Evolutionary conservation across 352 stramenopile genomes (phyloP).

Genomic region (Pilasporangium apinafurcum): DNA sequence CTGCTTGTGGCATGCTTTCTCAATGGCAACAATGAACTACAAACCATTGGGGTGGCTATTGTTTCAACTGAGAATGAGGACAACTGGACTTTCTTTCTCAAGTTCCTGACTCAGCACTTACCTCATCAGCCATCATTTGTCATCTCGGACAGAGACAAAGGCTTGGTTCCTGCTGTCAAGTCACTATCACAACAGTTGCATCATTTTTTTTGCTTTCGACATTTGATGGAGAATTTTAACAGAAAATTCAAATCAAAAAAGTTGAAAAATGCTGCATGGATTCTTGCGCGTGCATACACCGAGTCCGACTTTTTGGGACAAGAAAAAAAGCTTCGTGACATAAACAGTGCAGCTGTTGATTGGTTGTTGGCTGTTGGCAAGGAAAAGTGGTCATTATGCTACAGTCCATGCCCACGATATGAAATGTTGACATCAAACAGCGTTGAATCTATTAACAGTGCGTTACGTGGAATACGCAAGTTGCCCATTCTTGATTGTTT

Average conservation of each 20-base stretch:
- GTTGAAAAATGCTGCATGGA: not conserved
- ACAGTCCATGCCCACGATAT: slow-evolving; percentile 3
- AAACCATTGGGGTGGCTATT: not conserved
- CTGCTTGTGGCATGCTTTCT: slow-evolving; percentile 4
- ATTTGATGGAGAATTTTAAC: slow-evolving; percentile 10
- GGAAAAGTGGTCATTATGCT: not conserved
- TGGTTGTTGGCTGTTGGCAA: too few relatives aligned
- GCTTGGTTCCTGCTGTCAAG: not conserved
- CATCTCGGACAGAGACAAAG: not conserved
- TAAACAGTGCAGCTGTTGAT: too few relatives aligned
- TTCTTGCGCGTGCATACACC: too few relatives aligned
- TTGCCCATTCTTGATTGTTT: slow-evolving; percentile 1
- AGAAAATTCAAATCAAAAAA: slow-evolving; percentile 5
- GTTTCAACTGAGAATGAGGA: not conserved
- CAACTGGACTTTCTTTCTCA: not conserved
- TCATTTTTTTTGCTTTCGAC: slow-evolving; percentile 5
- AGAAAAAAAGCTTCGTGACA: too few relatives aligned
- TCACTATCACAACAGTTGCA: not conserved
- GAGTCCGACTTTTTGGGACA: too few relatives aligned
- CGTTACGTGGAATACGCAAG: not conserved
- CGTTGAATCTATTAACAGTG: slow-evolving; percentile 1
- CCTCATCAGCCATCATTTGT: not conserved
- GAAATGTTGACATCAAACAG: slow-evolving; percentile 3
- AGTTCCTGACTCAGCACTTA: not conserved
- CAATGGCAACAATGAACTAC: slow-evolving; percentile 1